Percentiles rank a stretch among this genome's conserved stretches.
phyloP scores from a whole-genome alignment of 768 basidiomycete species.

The Russula dissimulans region DNA sequence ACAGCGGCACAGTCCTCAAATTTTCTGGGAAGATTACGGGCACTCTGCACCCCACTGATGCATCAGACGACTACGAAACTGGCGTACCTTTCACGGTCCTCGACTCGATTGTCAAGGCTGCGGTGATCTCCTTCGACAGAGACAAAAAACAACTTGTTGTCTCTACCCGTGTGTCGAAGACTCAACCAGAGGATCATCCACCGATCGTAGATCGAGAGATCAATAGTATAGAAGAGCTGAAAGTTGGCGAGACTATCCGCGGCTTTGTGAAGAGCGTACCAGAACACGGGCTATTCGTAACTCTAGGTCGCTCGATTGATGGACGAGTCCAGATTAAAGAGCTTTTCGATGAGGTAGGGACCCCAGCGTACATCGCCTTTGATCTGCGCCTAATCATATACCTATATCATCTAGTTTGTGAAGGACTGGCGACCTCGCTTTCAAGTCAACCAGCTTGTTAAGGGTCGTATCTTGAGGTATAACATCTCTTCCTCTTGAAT shows the following conservation, averaged over 20 bases:
- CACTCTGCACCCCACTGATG: conserved; percentile 72
- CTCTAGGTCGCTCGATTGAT: conserved; percentile 73
- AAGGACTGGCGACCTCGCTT: conserved; percentile 93
- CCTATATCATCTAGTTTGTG: conserved; percentile 50
- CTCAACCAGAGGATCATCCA: conserved; percentile 42
- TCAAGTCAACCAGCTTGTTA: conserved; percentile 70
- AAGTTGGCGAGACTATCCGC: conserved; percentile 65
- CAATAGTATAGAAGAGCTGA: conserved; percentile 46
- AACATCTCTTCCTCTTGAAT: conserved; percentile 10
- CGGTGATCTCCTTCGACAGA: conserved; percentile 61
- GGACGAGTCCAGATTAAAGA: conserved; percentile 91
- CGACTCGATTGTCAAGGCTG: conserved; percentile 60
- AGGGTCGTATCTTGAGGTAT: conserved; percentile 77
- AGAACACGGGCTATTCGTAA: conserved; percentile 85
- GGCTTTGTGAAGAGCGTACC: conserved; percentile 86
- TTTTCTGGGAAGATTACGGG: conserved; percentile 64
- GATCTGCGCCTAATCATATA: neutral
- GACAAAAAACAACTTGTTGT: conserved; percentile 61
- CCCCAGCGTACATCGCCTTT: neutral
- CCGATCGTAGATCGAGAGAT: conserved; percentile 63
- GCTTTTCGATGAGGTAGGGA: conserved; percentile 72
- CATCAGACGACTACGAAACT: conserved; percentile 66
- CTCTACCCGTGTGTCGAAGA: conserved; percentile 68
- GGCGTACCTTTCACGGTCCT: conserved; percentile 48
- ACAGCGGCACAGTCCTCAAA: conserved; percentile 70